Conservation (phyloP, 306 rosid species). For the Oxytropis ochrocephala region DNA sequence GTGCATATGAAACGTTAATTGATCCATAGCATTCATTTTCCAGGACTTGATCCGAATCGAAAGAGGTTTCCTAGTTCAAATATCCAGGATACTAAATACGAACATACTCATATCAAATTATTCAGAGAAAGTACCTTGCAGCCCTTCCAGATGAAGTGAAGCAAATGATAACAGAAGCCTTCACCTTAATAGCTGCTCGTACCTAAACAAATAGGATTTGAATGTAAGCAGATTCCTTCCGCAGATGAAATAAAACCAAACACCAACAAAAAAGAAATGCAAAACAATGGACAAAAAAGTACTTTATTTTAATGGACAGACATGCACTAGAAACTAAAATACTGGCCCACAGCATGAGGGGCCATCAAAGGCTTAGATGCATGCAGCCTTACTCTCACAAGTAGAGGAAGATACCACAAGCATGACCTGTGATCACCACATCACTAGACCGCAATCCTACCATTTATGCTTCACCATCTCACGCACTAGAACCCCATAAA, state of each 20-base stretch:
- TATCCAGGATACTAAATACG: background rate
- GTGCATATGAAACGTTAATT: background rate
- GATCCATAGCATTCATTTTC: slow-evolving; percentile 12
- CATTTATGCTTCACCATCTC: background rate
- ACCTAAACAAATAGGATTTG: slow-evolving; percentile 47
- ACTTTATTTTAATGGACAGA: background rate
- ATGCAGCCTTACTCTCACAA: background rate
- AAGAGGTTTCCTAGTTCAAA: background rate
- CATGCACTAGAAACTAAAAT: background rate
- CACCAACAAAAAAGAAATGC: background rate
- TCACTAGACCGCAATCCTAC: background rate
- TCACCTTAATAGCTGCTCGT: slow-evolving; percentile 98
- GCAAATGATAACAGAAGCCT: slow-evolving; percentile 93
- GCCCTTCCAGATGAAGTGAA: slow-evolving; percentile 98
- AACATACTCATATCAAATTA: background rate
- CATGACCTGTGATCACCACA: background rate
- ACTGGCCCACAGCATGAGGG: background rate
- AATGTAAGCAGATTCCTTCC: slow-evolving; percentile 14
- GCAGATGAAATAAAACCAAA: slow-evolving; percentile 4
- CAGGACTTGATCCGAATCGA: background rate
- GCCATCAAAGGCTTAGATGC: background rate
- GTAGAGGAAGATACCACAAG: background rate
- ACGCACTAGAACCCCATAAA: slow-evolving; percentile 8
- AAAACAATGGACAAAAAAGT: background rate
- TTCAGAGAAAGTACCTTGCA: slow-evolving; percentile 58